A percentile compares a stretch with the other conserved stretches of the same genome.
Evolutionary conservation across 805 yeast genomes (phyloP).

Genomic region (Teunomyces panamensis): DNA sequence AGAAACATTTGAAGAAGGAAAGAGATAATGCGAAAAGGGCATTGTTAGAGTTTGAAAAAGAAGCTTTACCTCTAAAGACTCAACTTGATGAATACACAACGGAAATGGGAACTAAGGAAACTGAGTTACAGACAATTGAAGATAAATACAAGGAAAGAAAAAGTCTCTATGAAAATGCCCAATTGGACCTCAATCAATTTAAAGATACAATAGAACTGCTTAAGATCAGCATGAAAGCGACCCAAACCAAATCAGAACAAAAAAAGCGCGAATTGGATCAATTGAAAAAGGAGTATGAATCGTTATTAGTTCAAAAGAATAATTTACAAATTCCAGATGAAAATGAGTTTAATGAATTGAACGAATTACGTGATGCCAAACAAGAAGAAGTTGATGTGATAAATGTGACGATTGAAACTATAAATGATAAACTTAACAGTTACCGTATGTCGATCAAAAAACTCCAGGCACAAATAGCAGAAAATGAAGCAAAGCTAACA

Average conservation of each 20-base stretch:
- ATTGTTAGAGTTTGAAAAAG: conserved; percentile 22
- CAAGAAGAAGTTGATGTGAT: conserved; percentile 13
- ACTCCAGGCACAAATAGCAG: conserved; percentile 2
- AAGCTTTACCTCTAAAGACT: conserved; percentile 22
- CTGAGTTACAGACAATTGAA: conserved; percentile 4
- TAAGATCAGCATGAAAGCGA: conserved; percentile 8
- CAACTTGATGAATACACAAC: conserved; percentile 6
- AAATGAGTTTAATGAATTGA: conserved; percentile 18
- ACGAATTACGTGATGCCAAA: conserved; percentile 19
- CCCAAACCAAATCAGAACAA: conserved; percentile 9
- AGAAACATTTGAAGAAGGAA: conserved; percentile 29
- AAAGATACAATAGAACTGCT: conserved; percentile 20
- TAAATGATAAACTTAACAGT: conserved; percentile 9
- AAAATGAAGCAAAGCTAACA: conserved; percentile 20
- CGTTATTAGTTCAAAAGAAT: conserved; percentile 17
- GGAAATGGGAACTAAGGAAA: conserved; percentile 8
- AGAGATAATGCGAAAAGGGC: conserved; percentile 35
- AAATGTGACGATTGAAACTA: conserved; percentile 8
- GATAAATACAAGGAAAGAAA: conserved; percentile 7
- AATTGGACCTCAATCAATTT: conserved; percentile 3
- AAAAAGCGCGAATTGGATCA: conserved; percentile 11
- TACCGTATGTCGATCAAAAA: conserved; percentile 2
- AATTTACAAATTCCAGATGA: conserved; percentile 28
- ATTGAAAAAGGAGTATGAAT: conserved; percentile 8
- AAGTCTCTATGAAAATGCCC: conserved; percentile 4